Base-by-base conservation (phyloP, 176 grass and related monocot species). In the Carex parvula region DNA sequence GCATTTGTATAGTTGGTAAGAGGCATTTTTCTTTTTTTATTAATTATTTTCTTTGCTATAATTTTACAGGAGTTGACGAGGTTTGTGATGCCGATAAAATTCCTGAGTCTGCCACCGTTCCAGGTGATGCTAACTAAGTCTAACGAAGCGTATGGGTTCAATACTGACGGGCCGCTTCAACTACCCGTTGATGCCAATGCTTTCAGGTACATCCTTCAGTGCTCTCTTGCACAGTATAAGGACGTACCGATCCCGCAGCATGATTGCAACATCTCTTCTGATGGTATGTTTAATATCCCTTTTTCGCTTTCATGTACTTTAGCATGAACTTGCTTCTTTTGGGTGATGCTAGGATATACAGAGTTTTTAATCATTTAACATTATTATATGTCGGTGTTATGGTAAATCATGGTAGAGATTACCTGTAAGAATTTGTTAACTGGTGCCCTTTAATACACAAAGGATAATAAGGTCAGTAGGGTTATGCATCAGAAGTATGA, bases 121-220 rank as follows among this genome's bases (percentile, higher is more conserved):
- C 86, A 88, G 87, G 82, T 93, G 59, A 92, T 98, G 39, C 89
- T 98, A 61, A 91, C 88, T 84, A 98, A 98, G 86, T 92, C 95
- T 6, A 87, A 93, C 72, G 88, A 93, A 86, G 89, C 88, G 81
- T 98, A 94, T 62, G 95, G 95, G 26, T 93, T 91, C 64, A 83
- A 74, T 44, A 89, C 85, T 17, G 63, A 91, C 30, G 95, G 95
- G 29, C 90, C 87, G 21, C 89, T 98, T 66, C 88, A 82, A 32
- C 87, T 94, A 77, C 95, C 92, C 17, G 89, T 91, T 84, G 95
- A 98, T 44, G 89, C 86, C 14, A 88, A 98, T 84, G 73, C 92
- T 5, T 98, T 98, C 75, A 93, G 92, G 86, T 94, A 94, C 89
- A 98, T 98, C 33, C 92, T 98, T 80, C 92, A 98, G 87, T 93